Percentiles rank a stretch among this genome's conserved stretches.
Conservation (phyloP, 2,329 filamentous ascomycete genomes). For the Amauroascus niger region DNA sequence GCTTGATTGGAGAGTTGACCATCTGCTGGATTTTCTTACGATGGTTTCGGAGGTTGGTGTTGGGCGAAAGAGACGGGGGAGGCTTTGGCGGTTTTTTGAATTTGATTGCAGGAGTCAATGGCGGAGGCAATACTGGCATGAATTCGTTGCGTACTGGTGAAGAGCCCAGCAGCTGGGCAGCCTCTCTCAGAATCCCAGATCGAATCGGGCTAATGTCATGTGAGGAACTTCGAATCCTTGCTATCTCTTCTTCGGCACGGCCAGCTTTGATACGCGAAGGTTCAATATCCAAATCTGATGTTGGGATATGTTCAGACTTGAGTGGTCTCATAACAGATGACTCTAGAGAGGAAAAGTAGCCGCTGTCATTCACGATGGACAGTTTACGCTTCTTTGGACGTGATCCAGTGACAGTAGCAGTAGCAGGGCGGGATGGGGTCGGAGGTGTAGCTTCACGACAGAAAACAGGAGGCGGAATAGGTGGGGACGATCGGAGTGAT, state of each 20-base stretch:
- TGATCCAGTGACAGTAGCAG: conserved; percentile 52
- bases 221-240: conserved; percentile 80
- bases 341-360: conserved; percentile 92
- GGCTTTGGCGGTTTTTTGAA: conserved; percentile 58
- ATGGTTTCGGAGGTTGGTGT: conserved; percentile 82
- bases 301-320: conserved; percentile 54
- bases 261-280: conserved; percentile 76
- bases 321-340: conserved; percentile 74
- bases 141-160: conserved; percentile 57
- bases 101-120: conserved; percentile 74
- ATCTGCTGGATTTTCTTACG: conserved; percentile 71
- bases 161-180: conserved; percentile 44
- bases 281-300: conserved; percentile 63
- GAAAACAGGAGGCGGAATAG: conserved; percentile 53
- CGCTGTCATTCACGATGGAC: conserved; percentile 78
- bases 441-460: conserved; percentile 60
- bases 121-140: conserved; percentile 49
- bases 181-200: conserved; percentile 35
- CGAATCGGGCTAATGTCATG: conserved; percentile 71
- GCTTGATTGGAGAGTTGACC: conserved; percentile 62
- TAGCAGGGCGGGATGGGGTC: conserved; percentile 55
- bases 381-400: conserved; percentile 67
- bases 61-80: conserved; percentile 75
- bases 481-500: conserved; percentile 79
- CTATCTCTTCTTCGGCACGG: conserved; percentile 91